phyloP scores from a whole-genome alignment of 768 basidiomycete genomes.

The Tulasnella sp. region DNA sequence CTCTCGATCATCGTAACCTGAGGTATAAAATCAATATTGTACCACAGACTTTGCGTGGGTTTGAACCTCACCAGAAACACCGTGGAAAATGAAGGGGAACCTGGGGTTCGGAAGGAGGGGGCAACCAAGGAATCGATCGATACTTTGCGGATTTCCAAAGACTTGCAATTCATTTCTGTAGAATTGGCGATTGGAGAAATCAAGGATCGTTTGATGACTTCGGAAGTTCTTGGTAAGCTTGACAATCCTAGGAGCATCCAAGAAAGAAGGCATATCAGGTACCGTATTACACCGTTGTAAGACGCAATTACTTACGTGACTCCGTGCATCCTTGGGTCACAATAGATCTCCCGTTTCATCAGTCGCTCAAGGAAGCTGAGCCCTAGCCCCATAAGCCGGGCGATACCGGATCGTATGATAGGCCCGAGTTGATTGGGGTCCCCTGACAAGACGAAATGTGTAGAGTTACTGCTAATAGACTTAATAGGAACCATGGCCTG shows the following conservation, averaged over 20 bases:
- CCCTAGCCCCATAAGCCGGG: neutral
- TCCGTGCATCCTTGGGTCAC: neutral
- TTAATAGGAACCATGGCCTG: constrained; percentile 20
- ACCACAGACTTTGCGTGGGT: neutral
- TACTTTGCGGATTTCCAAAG: neutral
- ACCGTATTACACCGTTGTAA: constrained; percentile 1
- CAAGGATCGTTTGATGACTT: neutral
- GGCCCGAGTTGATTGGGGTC: neutral
- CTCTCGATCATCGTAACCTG: constrained; percentile 45
- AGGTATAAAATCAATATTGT: neutral
- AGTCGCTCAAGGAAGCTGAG: neutral
- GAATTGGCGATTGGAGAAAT: constrained; percentile 4
- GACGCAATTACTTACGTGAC: constrained; percentile 5
- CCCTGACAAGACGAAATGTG: neutral
- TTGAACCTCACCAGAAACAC: constrained; percentile 34
- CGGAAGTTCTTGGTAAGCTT: constrained; percentile 1
- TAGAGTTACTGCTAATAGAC: neutral
- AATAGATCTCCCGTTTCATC: neutral
- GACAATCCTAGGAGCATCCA: neutral
- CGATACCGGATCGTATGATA: neutral
- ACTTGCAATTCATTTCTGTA: neutral
- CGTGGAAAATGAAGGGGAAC: constrained; percentile 56
- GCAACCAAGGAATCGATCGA: constrained; percentile 20
- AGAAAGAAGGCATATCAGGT: too few species aligned
- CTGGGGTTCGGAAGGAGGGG: constrained; percentile 34